Conservation (phyloP, 495 filamentous ascomycete genomes). For the Tetracladium setigerum region DNA sequence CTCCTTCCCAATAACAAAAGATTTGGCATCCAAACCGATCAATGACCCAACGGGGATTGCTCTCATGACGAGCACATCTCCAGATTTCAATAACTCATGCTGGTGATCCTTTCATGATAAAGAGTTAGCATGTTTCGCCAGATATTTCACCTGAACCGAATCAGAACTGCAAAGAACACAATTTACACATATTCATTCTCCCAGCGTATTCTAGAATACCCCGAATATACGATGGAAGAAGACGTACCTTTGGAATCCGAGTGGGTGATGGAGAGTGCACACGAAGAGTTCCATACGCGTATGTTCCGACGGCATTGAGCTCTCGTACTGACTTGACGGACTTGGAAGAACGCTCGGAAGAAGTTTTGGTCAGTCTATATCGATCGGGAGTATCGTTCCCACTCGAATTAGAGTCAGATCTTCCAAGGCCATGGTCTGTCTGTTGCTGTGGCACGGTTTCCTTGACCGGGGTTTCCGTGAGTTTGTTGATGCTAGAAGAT, state of each 20-base stretch:
- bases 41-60: conserved; percentile 33
- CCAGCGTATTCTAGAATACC: background rate
- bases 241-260: background rate
- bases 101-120: conserved; percentile 3
- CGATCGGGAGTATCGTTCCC: conserved; percentile 1
- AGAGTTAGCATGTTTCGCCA: background rate
- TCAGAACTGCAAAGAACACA: no score
- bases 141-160: background rate
- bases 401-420: conserved; percentile 4
- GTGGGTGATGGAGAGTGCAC: conserved; percentile 22
- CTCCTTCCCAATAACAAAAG: conserved; percentile 26
- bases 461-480: background rate
- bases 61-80: conserved; percentile 36
- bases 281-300: conserved; percentile 28
- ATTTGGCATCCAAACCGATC: conserved; percentile 38
- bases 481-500: background rate
- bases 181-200: no score
- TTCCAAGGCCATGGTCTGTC: background rate
- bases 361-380: conserved; percentile 9
- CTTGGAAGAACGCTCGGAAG: conserved; percentile 3
- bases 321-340: conserved; percentile 16
- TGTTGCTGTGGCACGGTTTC: background rate
- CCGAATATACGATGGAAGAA: no score
- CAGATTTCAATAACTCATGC: conserved; percentile 17
- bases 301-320: conserved; percentile 25